Base-by-base conservation (phyloP, 768 basidiomycete species). In the Trametes sanguinea region DNA sequence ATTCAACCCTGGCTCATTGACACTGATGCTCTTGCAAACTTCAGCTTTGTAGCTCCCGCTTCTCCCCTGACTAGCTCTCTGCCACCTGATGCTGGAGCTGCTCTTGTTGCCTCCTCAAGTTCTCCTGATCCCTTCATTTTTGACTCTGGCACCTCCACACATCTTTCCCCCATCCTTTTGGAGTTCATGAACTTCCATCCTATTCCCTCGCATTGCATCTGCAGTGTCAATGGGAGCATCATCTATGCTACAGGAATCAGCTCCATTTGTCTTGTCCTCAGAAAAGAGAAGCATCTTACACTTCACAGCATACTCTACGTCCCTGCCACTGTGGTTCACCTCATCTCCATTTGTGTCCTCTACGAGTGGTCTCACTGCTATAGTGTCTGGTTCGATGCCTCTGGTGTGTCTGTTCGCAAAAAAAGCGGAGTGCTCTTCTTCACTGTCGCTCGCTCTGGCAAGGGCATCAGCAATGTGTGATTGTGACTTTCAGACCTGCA, bases 91-190 rank as follows among this genome's bases (percentile, higher is more conserved):
- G 35, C 35, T 11, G 35, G 35, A 6, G 35, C 35, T 37, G 35
- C 35, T 6, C 35, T 37, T 37, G 6, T 37, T 11, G 11, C 35
- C 11, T 6, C 35, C 11, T 37, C 35, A 37, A 11, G 11, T 11
- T 37, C 35, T 37, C 16, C 43, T 37, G 9, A 40, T 1, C 58
- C 51, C 14, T 60, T 40, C 39, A 6, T 60, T 8, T 60, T 60
- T 35, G 58, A 60, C 50, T 60, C 58, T 35, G 50, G 57, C 1
- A 50, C 58, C 14, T 52, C 58, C n/a, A 4, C 51, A 8, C 58
- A 60, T 27, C 37, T 60, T 9, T 42, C 58, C 6, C 58, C 42
- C 1, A 9, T 11, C 27, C 16, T 27, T 14, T 16, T 27, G 4
- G 50, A 60, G 39, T 60, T 60, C 29, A 13, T 4, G 29, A 42